Evolutionary conservation across 2,329 filamentous ascomycete genomes (phyloP).

Genomic region (Colletotrichum lentis): DNA sequence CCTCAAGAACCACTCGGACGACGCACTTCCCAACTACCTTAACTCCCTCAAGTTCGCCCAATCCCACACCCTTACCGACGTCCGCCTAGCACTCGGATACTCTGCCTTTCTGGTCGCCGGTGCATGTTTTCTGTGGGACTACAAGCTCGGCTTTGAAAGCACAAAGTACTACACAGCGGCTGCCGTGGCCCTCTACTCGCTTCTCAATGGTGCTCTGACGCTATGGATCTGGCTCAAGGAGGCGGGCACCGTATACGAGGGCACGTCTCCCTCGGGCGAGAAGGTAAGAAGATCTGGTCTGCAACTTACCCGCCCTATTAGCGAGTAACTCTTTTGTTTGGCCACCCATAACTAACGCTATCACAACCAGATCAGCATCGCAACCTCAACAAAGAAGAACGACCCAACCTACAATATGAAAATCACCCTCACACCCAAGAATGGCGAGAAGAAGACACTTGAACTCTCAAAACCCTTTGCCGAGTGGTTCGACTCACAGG

Average conservation of each 20-base stretch:
- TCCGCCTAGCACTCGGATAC: conserved; percentile 86
- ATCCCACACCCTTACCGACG: conserved; percentile 80
- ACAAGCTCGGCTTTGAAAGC: conserved; percentile 85
- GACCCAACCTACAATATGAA: conserved; percentile 81
- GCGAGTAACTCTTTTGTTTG: not conserved
- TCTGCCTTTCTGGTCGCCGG: conserved; percentile 80
- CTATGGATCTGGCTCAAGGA: conserved; percentile 88
- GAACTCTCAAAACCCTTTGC: conserved; percentile 72
- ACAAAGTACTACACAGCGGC: conserved; percentile 83
- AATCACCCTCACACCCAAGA: conserved; percentile 62
- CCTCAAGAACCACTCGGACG: conserved; percentile 95
- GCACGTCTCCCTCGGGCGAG: conserved; percentile 70
- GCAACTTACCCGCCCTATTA: not conserved
- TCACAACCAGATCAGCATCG: conserved; percentile 71
- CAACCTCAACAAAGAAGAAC: conserved; percentile 78
- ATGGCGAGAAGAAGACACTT: conserved; percentile 53
- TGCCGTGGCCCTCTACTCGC: conserved; percentile 81
- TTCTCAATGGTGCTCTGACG: conserved; percentile 80
- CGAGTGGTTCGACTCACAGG: conserved; percentile 77
- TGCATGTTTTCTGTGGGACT: conserved; percentile 90
- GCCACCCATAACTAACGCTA: conserved; percentile 34
- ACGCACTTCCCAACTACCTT: conserved; percentile 92
- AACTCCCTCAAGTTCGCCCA: conserved; percentile 86
- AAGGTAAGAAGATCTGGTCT: conserved; percentile 57
- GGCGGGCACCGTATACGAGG: conserved; percentile 82